Base-by-base conservation (phyloP, 2,329 filamentous ascomycete species). In the Phyllosticta capitalensis region DNA sequence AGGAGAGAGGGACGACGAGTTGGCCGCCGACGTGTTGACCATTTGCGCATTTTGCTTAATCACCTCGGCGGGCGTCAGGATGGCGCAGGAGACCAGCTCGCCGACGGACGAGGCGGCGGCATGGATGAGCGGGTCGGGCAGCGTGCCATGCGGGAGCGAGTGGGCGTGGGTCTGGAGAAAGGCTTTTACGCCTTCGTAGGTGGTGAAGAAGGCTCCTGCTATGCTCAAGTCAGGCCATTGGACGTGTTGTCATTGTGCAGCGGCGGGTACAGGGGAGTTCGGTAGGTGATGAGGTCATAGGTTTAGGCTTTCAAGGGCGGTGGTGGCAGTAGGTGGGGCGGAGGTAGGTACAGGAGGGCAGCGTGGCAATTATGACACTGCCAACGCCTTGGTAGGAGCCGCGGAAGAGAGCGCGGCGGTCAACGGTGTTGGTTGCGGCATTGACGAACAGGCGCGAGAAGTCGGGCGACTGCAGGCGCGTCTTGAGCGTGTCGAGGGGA, bases 31-130 rank as follows among this genome's bases (percentile, higher is more conserved):
- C 21, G 63, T 67, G 67, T 77, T 77, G 0, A 94, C 78, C 81
- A 96, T 91, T 72, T 96, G 91, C 0, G 92, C 90, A 72, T 96
- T 96, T 70, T 95, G 91, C 75, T 96, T 96, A 63, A 96, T 83
- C 7, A 95, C 89, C 71, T 96, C 91, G 14, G 90, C 90, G 0
- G 91, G 92, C 0, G 91, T 92, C 38, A 96, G 82, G 62, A 96
- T 89, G 20, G 90, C 79, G 69, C 92, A 96, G 5, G 90, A 92
- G 2, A 90, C 88, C 65, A 91, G 82, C 73, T 96, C 92, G 1
- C 87, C 92, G 17, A 84, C 75, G 1, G 85, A 86, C 1, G 90
- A 95, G 12, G 90, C 87, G 2, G 82, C 73, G 5, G 88, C 82
- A 69, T 96, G 87, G 59, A 91, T 81, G 9, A 90, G 64, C 0